Conservation (phyloP, 345 rosid species). For the Linum trigynum region DNA sequence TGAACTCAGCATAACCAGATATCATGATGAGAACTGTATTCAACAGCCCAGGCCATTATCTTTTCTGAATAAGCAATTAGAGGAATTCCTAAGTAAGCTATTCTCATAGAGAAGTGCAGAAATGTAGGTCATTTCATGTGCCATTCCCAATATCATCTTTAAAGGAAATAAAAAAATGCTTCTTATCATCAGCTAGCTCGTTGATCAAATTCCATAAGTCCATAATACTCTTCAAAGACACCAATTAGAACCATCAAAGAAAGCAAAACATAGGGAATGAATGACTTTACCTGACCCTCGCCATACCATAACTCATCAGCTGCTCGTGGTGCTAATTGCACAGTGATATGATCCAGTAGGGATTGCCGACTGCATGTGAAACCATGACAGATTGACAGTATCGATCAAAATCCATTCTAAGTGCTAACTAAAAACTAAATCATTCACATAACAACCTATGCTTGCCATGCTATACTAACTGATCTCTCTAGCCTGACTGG, state of each 20-base stretch:
- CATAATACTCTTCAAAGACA: background rate
- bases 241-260: background rate
- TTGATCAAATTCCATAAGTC: background rate
- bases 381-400: background rate
- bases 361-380: conserved; percentile 65
- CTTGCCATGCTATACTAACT: no score
- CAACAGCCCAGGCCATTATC: no score
- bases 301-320: conserved; percentile 94
- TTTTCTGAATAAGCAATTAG: no score
- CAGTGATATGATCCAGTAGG: conserved; percentile 83
- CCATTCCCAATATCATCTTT: background rate
- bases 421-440: background rate
- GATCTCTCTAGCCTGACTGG: background rate
- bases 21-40: no score
- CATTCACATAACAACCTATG: no score
- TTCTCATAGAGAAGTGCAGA: no score
- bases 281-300: conserved; percentile 54
- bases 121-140: no score
- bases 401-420: background rate
- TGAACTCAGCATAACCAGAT: no score
- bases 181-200: background rate
- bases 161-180: background rate
- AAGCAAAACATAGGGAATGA: background rate
- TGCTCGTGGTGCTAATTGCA: conserved; percentile 93
- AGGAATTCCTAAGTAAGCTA: no score